Conservation (phyloP, 1,139 yeast species). For the Candida pseudocylindracea region DNA sequence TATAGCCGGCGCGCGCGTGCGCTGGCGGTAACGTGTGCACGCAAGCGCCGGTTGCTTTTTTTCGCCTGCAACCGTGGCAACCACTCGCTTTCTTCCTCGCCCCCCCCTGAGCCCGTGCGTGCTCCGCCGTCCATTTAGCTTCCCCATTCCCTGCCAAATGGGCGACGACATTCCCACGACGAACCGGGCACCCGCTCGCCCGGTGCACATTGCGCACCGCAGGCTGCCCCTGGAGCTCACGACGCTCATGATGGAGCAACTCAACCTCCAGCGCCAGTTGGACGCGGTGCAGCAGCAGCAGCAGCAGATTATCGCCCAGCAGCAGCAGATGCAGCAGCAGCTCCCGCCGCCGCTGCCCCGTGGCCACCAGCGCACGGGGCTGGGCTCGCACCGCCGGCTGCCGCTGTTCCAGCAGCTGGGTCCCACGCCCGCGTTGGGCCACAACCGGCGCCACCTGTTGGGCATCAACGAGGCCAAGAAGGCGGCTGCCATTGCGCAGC, state of each 20-base stretch:
- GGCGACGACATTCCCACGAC: background rate
- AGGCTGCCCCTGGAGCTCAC: slow-evolving; percentile 89
- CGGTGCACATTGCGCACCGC: slow-evolving; percentile 78
- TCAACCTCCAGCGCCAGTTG: slow-evolving; percentile 79
- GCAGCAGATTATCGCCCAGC: slow-evolving; percentile 55
- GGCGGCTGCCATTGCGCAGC: slow-evolving; percentile 81
- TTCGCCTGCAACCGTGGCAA: no score
- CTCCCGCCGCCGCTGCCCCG: slow-evolving; percentile 4
- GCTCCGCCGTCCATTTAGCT: no score
- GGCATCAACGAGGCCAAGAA: slow-evolving; percentile 90
- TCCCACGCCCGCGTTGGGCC: slow-evolving; percentile 23
- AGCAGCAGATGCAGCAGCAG: slow-evolving; percentile 2
- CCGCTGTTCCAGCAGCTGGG: background rate
- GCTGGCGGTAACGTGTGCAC: no score
- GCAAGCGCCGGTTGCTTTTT: no score
- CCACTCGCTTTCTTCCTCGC: no score
- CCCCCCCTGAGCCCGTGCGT: no score
- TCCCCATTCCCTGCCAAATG: background rate
- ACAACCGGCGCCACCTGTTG: slow-evolving; percentile 74
- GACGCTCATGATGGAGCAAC: slow-evolving; percentile 84
- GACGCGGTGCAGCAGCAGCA: slow-evolving; percentile 85
- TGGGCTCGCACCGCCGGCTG: background rate
- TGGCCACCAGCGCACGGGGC: background rate
- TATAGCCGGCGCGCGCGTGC: no score
- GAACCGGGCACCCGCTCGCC: slow-evolving; percentile 2